Conservation (phyloP, 352 stramenopile species). For the Globisporangium sylvaticum region DNA sequence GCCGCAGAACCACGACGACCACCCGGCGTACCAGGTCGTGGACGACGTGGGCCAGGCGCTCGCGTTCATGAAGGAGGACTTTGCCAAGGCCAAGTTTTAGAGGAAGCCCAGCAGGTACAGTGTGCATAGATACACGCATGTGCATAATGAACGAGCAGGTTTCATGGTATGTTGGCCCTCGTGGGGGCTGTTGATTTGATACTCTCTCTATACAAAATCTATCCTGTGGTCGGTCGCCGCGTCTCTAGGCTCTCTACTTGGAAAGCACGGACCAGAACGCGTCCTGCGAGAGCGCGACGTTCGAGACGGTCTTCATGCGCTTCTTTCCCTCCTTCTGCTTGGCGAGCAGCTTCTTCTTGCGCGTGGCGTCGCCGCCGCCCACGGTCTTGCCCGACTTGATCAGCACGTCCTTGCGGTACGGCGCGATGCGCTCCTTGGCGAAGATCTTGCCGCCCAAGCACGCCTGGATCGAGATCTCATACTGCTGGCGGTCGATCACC, state of each 20-base stretch:
- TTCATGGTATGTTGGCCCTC: background rate
- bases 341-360: slow-evolving; percentile 99
- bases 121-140: background rate
- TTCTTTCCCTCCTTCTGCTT: slow-evolving; percentile 99
- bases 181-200: background rate
- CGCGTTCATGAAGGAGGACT: slow-evolving; percentile 77
- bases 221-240: background rate
- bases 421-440: slow-evolving; percentile 94
- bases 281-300: slow-evolving; percentile 95
- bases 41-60: slow-evolving; percentile 66
- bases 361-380: slow-evolving; percentile 94
- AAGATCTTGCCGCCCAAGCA: slow-evolving; percentile 95
- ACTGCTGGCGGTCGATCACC: slow-evolving; percentile 97
- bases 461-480: slow-evolving; percentile 98
- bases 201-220: slow-evolving; percentile 7
- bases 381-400: slow-evolving; percentile 96
- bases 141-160: background rate
- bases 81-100: slow-evolving; percentile 21
- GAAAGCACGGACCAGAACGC: slow-evolving; percentile 98
- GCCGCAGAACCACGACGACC: slow-evolving; percentile 55
- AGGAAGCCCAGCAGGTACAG: background rate
- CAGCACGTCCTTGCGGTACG: slow-evolving; percentile 96
- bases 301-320: slow-evolving; percentile 94
- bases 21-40: slow-evolving; percentile 70
- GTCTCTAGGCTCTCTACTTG: slow-evolving; percentile 49